A percentile compares a stretch with the other conserved stretches of the same genome.
Conservation (phyloP, 2,329 filamentous ascomycete genomes). For the Colletotrichum scovillei region DNA sequence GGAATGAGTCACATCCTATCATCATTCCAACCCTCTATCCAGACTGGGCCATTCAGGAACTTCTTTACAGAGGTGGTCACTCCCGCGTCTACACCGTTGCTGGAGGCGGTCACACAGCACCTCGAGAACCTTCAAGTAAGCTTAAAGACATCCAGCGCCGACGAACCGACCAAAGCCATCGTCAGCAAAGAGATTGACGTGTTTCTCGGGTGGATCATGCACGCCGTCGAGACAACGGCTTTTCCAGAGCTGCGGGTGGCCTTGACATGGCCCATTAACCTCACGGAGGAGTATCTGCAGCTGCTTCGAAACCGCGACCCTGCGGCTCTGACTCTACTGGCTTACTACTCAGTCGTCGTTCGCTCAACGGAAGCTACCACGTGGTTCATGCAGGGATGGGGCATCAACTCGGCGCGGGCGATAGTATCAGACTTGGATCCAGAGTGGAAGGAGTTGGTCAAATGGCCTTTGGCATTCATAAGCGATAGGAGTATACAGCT, state of each 20-base stretch:
- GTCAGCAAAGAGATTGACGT: conserved; percentile 6
- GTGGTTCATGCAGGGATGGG: conserved; percentile 38
- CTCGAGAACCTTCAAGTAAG: neutral
- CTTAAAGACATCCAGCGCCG: neutral
- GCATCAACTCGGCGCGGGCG: conserved; percentile 20
- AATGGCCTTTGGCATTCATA: conserved; percentile 29
- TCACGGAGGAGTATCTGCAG: conserved; percentile 38
- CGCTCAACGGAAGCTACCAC: conserved; percentile 34
- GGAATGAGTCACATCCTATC: conserved; percentile 46
- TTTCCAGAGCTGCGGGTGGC: conserved; percentile 38
- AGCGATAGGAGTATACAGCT: conserved; percentile 27
- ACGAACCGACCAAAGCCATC: neutral
- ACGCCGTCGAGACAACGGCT: conserved; percentile 29
- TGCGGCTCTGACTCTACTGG: conserved; percentile 37
- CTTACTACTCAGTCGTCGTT: conserved; percentile 41
- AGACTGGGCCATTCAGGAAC: conserved; percentile 37
- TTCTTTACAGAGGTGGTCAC: conserved; percentile 36
- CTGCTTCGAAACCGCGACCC: conserved; percentile 37
- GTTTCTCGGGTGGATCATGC: conserved; percentile 23
- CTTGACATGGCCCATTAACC: conserved; percentile 39
- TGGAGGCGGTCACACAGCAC: conserved; percentile 14
- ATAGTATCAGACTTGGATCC: conserved; percentile 24
- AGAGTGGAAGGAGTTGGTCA: conserved; percentile 28
- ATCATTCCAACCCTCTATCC: conserved; percentile 39
- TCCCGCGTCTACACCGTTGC: conserved; percentile 20